Base-by-base conservation (phyloP, 2,329 filamentous ascomycete species). In the Amphichorda felina region DNA sequence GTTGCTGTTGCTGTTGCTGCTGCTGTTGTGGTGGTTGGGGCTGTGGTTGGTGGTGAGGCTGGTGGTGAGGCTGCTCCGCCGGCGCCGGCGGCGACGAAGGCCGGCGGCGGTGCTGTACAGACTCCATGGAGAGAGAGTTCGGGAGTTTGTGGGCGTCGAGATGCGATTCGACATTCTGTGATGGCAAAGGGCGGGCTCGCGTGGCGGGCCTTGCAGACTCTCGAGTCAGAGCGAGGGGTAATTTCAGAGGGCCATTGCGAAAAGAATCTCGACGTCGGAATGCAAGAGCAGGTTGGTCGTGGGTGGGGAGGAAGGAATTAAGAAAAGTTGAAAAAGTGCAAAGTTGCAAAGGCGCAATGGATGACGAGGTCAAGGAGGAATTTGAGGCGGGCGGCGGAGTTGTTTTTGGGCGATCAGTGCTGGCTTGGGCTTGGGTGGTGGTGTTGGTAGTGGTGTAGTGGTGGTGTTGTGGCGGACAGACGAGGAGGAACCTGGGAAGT, bases 81-180 rank as follows among this genome's bases (percentile, higher is more conserved):
- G 33, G 18, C 27, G 26, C 14, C 35, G 35, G 15, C 28, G 35
- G 35, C 35, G 35, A 31, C 8, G 34, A 30, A 14, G 34, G 17
- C 27, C 26, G 34, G 17, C 26, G 18, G 8, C 17, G 26, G 15
- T 36, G 26, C 34, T 30, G 34, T 22, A 16, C 13, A 16, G 34
- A 17, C 29, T 36, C 34, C 34, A 36, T 36, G 28, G 14, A 7
- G 26, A 24, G 28, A 13, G n/a, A 16, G 13, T 28, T 29, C n/a
- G 27, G n/a, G 27, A 18, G 13, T 27, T n/a, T 28, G 33, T 28
- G 5, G 8, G 11, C n/a, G 25, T 34, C 8, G 36, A 29, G 17
- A 9, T 28, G 8, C 33, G 27, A 33, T 28, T 38, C 31, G 32
- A 34, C 32, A 35, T 38, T 17, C 26, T 31, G 31, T 10, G 32